phyloP scores from a whole-genome alignment of 345 rosid species.

The Populus ilicifolia region DNA sequence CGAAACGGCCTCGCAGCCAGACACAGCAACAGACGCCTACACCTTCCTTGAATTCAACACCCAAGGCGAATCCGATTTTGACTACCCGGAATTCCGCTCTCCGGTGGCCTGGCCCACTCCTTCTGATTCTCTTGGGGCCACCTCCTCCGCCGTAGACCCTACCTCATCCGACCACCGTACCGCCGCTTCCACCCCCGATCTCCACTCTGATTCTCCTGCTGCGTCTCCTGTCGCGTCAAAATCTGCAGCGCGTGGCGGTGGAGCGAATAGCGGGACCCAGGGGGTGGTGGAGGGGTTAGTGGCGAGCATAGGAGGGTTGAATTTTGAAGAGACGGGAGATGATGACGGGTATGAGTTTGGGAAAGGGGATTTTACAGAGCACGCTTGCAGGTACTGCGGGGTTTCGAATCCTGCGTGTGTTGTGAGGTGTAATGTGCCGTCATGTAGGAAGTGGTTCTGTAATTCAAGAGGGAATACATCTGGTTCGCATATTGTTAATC shows the following conservation, averaged over 20 bases:
- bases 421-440: constrained; percentile 94
- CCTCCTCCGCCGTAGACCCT: constrained; percentile 25
- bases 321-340: constrained; percentile 94
- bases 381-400: constrained; percentile 94
- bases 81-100: constrained; percentile 85
- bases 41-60: constrained; percentile 93
- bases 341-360: constrained; percentile 70
- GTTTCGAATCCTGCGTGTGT: constrained; percentile 98
- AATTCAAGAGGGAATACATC: constrained; percentile 99
- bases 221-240: constrained; percentile 59
- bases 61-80: constrained; percentile 96
- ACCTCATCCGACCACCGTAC: constrained; percentile 44
- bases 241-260: constrained; percentile 16
- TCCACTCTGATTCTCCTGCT: constrained; percentile 28
- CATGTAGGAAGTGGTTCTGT: constrained; percentile 98
- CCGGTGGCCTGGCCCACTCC: constrained; percentile 88
- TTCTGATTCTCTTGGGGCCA: constrained; percentile 63
- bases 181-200: constrained; percentile 28
- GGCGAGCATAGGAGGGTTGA: constrained; percentile 72
- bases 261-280: constrained; percentile 32
- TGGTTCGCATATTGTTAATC: constrained; percentile 98
- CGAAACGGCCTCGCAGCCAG: constrained; percentile 97
- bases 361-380: constrained; percentile 80
- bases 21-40: constrained; percentile 76
- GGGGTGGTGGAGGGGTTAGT: constrained; percentile 69